Evolutionary conservation across 257 asterid genomes (phyloP), one percentile per base, ranked within the genome.

Genomic region (Solanum dulcamara): DNA sequence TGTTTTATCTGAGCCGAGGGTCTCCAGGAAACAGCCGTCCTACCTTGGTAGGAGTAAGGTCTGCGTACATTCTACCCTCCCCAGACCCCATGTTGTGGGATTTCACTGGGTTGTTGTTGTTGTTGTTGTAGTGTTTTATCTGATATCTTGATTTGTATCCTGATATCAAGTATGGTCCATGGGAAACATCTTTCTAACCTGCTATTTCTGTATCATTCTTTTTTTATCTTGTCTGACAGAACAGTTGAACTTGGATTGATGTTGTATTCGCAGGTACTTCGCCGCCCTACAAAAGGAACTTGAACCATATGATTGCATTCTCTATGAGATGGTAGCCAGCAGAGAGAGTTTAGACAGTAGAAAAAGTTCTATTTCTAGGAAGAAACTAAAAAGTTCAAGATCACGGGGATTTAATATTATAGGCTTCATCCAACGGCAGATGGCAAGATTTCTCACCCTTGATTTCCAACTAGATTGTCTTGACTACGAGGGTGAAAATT

Each of bases 321-420:
- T 96, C 80, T 96, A 95, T 89, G 99, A 96, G 91, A 96, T 96
- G 99, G 99, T 96, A 62, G 95, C 97, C 46, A 95, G 97, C 89
- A 91, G 94, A 88, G 99, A 95, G 40, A 95, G 92, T 91, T 87
- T 96, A 90, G 98, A 94, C 86, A 92, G 86, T 88, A 92, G 96
- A 89, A 92, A 90, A 87, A 91, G 88, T 82, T 88, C 90, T 37
- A 92, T 87, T 79, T 90, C 90, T 83, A 91, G 80, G 88, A 95
- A 85, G 92, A 93, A 92, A 88, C 91, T 83, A 40, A 90, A 88
- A 87, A 89, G 91, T 82, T 89, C 92, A 64, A 85, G 88, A 70
- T 83, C 89, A 51, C 86, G 93, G 77, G 99, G 98, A 44, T 93
- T 96, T 85, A 95, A 93, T 86, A 75, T 94, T 83, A 64, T 94